Conservation (phyloP, 2,329 filamentous ascomycete genomes). For the Laburnicola sp. region DNA sequence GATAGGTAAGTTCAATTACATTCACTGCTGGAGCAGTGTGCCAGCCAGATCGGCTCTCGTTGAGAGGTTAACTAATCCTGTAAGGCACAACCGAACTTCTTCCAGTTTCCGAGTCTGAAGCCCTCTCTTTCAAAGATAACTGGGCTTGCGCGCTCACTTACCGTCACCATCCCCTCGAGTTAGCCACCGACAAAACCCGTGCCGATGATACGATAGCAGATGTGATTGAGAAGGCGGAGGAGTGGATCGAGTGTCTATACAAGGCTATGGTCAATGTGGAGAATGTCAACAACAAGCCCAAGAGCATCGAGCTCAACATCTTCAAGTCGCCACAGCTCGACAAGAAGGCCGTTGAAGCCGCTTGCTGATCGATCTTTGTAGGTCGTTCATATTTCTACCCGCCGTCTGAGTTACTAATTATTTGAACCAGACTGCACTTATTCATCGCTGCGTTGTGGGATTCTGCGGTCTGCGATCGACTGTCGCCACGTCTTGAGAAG, state of each 20-base stretch:
- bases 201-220: conserved; percentile 2
- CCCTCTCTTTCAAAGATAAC: conserved; percentile 1
- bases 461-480: conserved; percentile 3
- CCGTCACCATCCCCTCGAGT: conserved; percentile 4
- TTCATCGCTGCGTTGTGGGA: conserved; percentile 9
- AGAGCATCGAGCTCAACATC: conserved; percentile 4
- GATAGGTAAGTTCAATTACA: background rate
- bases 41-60: too few species aligned
- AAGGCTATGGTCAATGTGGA: conserved; percentile 1
- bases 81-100: background rate
- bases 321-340: conserved; percentile 6
- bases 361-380: conserved; percentile 8
- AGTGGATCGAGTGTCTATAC: background rate
- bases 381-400: too few species aligned
- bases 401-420: too few species aligned
- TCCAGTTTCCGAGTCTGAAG: background rate
- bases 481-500: background rate
- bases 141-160: conserved; percentile 8
- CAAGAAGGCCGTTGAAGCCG: conserved; percentile 7
- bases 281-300: conserved; percentile 3
- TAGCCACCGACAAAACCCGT: background rate
- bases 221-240: conserved; percentile 1
- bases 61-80: background rate
- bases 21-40: background rate
- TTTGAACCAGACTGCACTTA: background rate